Evolutionary conservation across 129 eudicot species (phyloP).

Genomic region (Artemisia argyi): DNA sequence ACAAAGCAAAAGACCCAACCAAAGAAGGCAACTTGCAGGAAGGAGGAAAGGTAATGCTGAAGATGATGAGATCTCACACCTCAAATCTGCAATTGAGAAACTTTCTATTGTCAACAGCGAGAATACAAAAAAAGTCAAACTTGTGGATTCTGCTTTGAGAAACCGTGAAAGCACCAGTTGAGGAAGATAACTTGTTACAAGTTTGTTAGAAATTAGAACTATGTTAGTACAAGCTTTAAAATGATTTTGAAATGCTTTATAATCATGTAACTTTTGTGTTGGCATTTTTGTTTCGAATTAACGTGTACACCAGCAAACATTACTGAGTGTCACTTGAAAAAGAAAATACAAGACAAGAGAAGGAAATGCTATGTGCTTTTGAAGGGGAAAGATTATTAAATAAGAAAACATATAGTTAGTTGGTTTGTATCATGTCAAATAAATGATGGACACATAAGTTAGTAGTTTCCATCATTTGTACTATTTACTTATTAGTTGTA

Average conservation of each 20-base stretch:
- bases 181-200: conserved; percentile 25
- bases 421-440: too few species aligned
- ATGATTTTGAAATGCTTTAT: conserved; percentile 7
- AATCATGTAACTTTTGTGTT: not conserved
- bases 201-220: conserved; percentile 3
- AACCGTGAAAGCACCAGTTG: conserved; percentile 42
- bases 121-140: conserved; percentile 69
- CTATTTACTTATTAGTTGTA: too few species aligned
- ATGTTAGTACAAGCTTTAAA: conserved; percentile 16
- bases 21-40: conserved; percentile 36
- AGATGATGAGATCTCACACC: conserved; percentile 69
- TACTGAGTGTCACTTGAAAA: not conserved
- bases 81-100: conserved; percentile 64
- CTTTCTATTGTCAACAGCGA: conserved; percentile 89
- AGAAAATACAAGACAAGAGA: not conserved
- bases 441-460: too few species aligned
- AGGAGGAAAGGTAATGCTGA: conserved; percentile 38
- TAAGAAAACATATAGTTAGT: too few species aligned
- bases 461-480: too few species aligned
- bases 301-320: not conserved
- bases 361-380: not conserved
- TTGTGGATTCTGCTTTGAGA: conserved; percentile 76
- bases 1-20: conserved; percentile 38
- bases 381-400: too few species aligned
- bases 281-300: not conserved